Conservation (phyloP, 139 green algal genomes). For the Picochlorum costavermella region DNA sequence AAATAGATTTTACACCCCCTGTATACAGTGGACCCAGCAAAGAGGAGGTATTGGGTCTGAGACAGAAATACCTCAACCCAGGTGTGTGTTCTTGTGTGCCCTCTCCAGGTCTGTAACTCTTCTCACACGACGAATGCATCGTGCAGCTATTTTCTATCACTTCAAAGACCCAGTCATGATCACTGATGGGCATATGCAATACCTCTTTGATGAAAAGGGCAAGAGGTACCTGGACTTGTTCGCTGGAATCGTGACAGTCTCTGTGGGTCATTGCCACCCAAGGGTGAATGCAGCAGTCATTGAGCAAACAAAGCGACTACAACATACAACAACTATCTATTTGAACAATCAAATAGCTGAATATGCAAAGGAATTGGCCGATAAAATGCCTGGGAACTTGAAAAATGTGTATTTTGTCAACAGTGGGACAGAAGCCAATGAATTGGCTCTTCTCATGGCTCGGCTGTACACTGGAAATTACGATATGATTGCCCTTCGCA, state of each 20-base stretch:
- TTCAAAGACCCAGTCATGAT: conserved; percentile 76
- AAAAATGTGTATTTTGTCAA: conserved; percentile 67
- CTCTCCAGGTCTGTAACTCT: neutral
- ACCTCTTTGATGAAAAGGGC: conserved; percentile 90
- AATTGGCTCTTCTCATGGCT: conserved; percentile 74
- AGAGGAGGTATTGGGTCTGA: conserved; percentile 66
- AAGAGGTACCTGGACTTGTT: conserved; percentile 89
- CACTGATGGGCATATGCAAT: conserved; percentile 93
- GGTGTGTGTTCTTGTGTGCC: conserved; percentile 23
- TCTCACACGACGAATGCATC: neutral
- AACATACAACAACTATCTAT: conserved; percentile 80
- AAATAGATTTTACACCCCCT: conserved; percentile 51
- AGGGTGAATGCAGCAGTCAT: conserved; percentile 41
- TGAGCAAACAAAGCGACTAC: conserved; percentile 37
- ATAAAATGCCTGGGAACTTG: conserved; percentile 36
- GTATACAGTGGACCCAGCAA: conserved; percentile 72
- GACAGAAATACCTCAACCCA: conserved; percentile 75
- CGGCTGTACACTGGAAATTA: conserved; percentile 62
- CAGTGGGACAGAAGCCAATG: conserved; percentile 75
- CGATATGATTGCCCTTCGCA: conserved; percentile 83
- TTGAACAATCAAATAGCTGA: conserved; percentile 48
- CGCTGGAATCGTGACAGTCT: conserved; percentile 95
- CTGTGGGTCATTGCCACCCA: conserved; percentile 76
- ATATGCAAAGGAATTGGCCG: conserved; percentile 57
- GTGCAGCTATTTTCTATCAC: conserved; percentile 32